Percentiles rank a stretch among this genome's conserved stretches.
phyloP scores from a whole-genome alignment of 208 protist species.

The Leishmania arabica region DNA sequence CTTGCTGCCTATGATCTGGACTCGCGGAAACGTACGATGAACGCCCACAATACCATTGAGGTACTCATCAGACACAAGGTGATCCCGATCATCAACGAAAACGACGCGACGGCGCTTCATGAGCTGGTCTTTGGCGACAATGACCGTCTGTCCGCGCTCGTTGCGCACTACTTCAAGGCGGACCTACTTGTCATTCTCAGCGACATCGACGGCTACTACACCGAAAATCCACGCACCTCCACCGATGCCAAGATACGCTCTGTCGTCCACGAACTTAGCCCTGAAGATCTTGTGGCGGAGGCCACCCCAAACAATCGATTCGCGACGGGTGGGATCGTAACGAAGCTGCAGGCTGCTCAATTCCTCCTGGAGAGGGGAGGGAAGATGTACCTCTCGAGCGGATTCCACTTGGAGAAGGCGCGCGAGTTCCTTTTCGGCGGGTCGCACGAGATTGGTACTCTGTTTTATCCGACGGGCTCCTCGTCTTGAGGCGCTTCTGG shows the following conservation, averaged over 20 bases:
- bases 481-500: background rate
- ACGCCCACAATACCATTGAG: slow-evolving; percentile 41
- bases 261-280: slow-evolving; percentile 21
- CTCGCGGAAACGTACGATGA: slow-evolving; percentile 61
- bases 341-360: slow-evolving; percentile 45
- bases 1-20: slow-evolving; percentile 70
- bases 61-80: slow-evolving; percentile 57
- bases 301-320: slow-evolving; percentile 36
- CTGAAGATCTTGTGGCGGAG: slow-evolving; percentile 22
- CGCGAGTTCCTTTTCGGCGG: slow-evolving; percentile 30
- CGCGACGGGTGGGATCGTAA: slow-evolving; percentile 44
- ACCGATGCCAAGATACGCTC: slow-evolving; percentile 28
- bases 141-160: slow-evolving; percentile 52
- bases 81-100: slow-evolving; percentile 55
- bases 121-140: slow-evolving; percentile 63
- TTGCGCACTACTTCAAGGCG: slow-evolving; percentile 68
- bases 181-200: slow-evolving; percentile 83
- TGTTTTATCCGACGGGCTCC: slow-evolving; percentile 13
- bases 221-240: slow-evolving; percentile 43
- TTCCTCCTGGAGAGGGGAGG: slow-evolving; percentile 30
- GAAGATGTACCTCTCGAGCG: slow-evolving; percentile 36
- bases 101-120: slow-evolving; percentile 45
- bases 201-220: slow-evolving; percentile 88
- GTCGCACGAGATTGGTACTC: slow-evolving; percentile 18
- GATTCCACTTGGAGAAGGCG: slow-evolving; percentile 26